Evolutionary conservation across 2,329 filamentous ascomycete genomes (phyloP), one percentile per base, ranked within the genome.

Genomic region (Dothideomycetidae sp.): DNA sequence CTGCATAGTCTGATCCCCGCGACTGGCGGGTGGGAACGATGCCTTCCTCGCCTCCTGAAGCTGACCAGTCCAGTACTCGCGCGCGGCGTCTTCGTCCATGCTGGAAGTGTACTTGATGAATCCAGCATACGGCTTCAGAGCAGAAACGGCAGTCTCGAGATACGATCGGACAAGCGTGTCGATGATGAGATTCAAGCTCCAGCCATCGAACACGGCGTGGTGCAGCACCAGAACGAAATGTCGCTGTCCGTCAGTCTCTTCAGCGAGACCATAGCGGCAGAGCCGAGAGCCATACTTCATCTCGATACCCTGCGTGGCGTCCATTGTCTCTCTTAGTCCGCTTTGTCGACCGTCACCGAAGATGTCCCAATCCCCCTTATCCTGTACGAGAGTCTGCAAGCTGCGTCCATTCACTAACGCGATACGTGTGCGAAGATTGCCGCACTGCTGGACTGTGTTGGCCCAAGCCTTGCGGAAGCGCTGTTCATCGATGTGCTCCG

Each of bases 201-300:
- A 37, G 16, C 35, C 35, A 39, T 59, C 56, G 35, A 57, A 59
- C 0, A 58, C 39, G 5, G 55, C 53, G 36, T 59, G 56, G 38
- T 59, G 56, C 3, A 52, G 50, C 5, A 53, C 54, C 52, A 54
- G 56, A 5, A 57, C 49, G 29, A 58, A 56, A 14, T 31, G 29
- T 17, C 15, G 29, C 16, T n/a, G 13, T 11, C 3, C 15, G 10
- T n/a, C 10, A 26, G 21, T 11, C n/a, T 37, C 14, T 5, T 23
- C 10, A 5, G 29, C 28, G 31, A 56, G 60, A 9, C 58, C 53
- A 12, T 29, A 31, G 19, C 35, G 2, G 36, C 58, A 54, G 0
- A 64, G 47, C 5, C 49, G 48, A 14, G 50, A 48, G 3, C 61
- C 61, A 5, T 62, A 53, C 12, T 55, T 54, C 54, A 62, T 61